Conservation (phyloP, 1,284 basidiomycete genomes). For the Sporisorium iseilematis-ciliati region DNA sequence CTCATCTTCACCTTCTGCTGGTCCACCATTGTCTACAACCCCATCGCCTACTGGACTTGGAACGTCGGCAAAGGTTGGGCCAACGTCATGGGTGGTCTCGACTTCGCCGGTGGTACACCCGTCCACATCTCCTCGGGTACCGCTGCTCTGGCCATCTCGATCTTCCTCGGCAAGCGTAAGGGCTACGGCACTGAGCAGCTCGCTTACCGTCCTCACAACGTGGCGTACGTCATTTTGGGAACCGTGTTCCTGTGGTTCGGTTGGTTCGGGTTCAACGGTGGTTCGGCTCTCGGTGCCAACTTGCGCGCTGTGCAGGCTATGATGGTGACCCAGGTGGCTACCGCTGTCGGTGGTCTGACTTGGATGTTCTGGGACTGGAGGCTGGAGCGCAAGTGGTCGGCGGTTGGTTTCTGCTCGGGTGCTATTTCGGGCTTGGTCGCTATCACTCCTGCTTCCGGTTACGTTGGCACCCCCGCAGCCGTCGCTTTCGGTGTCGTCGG, state of each 20-base stretch:
- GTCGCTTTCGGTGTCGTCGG: conserved; percentile 77
- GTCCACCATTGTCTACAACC: conserved; percentile 86
- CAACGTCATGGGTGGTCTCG: conserved; percentile 69
- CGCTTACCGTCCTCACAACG: conserved; percentile 70
- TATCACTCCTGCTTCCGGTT: conserved; percentile 75
- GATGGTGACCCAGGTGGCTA: conserved; percentile 76
- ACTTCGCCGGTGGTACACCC: conserved; percentile 71
- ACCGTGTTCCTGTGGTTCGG: conserved; percentile 71
- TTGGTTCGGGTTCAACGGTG: conserved; percentile 70
- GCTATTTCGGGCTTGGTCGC: conserved; percentile 89
- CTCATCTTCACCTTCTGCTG: conserved; percentile 87
- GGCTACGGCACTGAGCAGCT: conserved; percentile 71
- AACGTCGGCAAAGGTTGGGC: conserved; percentile 66
- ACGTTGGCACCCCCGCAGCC: conserved; percentile 64
- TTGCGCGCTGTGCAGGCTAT: conserved; percentile 71
- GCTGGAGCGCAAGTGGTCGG: conserved; percentile 71
- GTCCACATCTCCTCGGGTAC: conserved; percentile 71
- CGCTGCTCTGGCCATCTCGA: conserved; percentile 67
- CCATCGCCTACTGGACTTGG: conserved; percentile 69
- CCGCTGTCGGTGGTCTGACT: conserved; percentile 75
- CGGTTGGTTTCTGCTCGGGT: conserved; percentile 94
- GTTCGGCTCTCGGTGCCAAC: conserved; percentile 71
- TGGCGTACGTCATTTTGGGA: conserved; percentile 70
- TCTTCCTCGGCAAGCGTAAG: conserved; percentile 71
- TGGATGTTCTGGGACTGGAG: conserved; percentile 69